These are phyloP conservation scores for Hericium coralloides DNA, from an alignment of 768 basidiomycete species.

Conservation along the genomic window DNA sequence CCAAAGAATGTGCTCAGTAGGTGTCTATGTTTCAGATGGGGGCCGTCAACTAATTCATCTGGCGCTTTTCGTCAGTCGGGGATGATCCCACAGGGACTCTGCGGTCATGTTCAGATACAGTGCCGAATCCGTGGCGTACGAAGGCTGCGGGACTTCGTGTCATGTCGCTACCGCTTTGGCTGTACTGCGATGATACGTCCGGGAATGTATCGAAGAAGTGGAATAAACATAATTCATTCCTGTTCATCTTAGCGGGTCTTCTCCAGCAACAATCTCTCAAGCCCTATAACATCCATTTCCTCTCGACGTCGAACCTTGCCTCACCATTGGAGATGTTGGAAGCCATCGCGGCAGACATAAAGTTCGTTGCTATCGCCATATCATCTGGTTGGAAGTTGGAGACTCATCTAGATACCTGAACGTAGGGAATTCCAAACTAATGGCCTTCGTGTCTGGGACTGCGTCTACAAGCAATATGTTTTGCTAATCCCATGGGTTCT, in stretches of 20 bases:
- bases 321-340: slow-evolving; percentile 37
- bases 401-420: neutral
- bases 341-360: slow-evolving; percentile 13
- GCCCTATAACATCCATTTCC: slow-evolving; percentile 32
- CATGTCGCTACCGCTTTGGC: slow-evolving; percentile 25
- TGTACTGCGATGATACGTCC: slow-evolving; percentile 37
- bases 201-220: slow-evolving; percentile 39
- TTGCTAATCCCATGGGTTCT: slow-evolving; percentile 10
- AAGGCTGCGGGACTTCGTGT: slow-evolving; percentile 17
- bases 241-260: slow-evolving; percentile 30
- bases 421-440: slow-evolving; percentile 18
- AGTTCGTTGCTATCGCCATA: slow-evolving; percentile 25
- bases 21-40: neutral
- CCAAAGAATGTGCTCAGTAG: neutral
- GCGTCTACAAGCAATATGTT: slow-evolving; percentile 1
- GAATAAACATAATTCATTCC: slow-evolving; percentile 35
- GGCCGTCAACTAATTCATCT: no score
- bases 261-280: slow-evolving; percentile 20
- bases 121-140: neutral
- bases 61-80: no score
- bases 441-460: slow-evolving; percentile 34
- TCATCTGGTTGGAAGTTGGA: neutral
- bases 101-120: no score
- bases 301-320: slow-evolving; percentile 32
- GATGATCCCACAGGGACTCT: no score